A percentile compares a stretch with the other conserved stretches of the same genome.
Evolutionary conservation across 2,329 filamentous ascomycete genomes (phyloP).

Genomic region (Pyrenochaeta sp.): DNA sequence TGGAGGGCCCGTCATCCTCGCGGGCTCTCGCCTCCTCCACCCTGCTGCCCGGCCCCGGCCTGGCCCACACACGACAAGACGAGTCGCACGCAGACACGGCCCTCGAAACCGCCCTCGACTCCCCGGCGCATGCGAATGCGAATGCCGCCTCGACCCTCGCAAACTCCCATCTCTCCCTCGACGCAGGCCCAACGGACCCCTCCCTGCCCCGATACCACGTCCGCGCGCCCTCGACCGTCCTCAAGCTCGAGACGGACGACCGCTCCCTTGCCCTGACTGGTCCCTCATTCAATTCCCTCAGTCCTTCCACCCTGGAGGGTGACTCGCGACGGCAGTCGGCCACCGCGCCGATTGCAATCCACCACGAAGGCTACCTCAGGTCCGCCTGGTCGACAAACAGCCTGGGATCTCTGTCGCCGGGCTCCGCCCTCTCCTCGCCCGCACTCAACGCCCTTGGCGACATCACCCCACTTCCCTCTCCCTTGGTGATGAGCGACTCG

Average conservation of each 20-base stretch:
- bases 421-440: constrained; percentile 56
- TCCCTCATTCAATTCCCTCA: constrained; percentile 20
- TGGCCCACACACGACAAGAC: constrained; percentile 11
- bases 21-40: constrained; percentile 27
- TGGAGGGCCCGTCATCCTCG: constrained; percentile 38
- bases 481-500: constrained; percentile 52
- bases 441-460: constrained; percentile 58
- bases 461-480: constrained; percentile 61
- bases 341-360: constrained; percentile 49
- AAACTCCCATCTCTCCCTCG: constrained; percentile 32
- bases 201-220: constrained; percentile 32
- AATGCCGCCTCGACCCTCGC: constrained; percentile 29
- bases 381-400: constrained; percentile 53
- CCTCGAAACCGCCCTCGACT: constrained; percentile 12
- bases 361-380: constrained; percentile 46
- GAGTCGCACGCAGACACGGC: constrained; percentile 5
- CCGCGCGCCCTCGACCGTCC: constrained; percentile 30
- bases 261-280: constrained; percentile 35
- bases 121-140: constrained; percentile 23
- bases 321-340: constrained; percentile 40
- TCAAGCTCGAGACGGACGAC: constrained; percentile 42
- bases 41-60: constrained; percentile 19
- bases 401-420: constrained; percentile 55
- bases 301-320: constrained; percentile 44
- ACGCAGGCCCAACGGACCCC: constrained; percentile 11